Evolutionary conservation across 495 filamentous ascomycete genomes (phyloP).

Genomic region (Aspergillus cavernicola): DNA sequence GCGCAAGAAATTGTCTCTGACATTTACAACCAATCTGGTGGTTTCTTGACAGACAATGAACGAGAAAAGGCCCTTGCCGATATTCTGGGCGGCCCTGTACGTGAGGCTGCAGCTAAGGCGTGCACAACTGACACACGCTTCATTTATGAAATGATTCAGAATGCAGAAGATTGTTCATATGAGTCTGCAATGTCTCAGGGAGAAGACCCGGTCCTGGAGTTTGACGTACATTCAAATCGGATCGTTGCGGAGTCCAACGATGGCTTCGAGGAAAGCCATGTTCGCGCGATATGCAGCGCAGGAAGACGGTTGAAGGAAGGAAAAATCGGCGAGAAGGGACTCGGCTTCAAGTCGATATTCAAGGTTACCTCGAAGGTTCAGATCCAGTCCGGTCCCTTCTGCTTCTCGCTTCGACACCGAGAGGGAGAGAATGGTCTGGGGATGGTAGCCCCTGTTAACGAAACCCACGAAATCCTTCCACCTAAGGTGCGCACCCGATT

Average conservation of each 20-base stretch:
- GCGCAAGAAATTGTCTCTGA: constrained; percentile 1
- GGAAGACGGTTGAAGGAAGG: background rate
- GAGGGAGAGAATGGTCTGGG: constrained; percentile 3
- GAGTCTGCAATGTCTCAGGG: background rate
- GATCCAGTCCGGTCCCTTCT: constrained; percentile 7
- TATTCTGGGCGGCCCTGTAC: background rate
- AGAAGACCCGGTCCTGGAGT: background rate
- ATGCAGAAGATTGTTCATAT: constrained; percentile 3
- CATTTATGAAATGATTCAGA: constrained; percentile 9
- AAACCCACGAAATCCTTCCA: background rate
- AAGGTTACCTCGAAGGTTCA: background rate
- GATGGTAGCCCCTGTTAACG: background rate
- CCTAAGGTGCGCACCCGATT: background rate
- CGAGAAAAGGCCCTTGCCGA: background rate
- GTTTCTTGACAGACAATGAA: background rate
- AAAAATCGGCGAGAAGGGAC: constrained; percentile 1
- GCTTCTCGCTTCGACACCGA: constrained; percentile 7
- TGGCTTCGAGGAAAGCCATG: constrained; percentile 7
- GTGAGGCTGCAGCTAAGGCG: background rate
- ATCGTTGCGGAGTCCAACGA: constrained; percentile 3
- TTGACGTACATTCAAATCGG: background rate
- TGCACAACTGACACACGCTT: background rate
- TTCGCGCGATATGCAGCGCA: constrained; percentile 8
- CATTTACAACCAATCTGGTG: constrained; percentile 6
- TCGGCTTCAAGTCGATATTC: constrained; percentile 1